phyloP scores from a whole-genome alignment of 2,329 filamentous ascomycete genomes.

The Neofusicoccum umdonicola region DNA sequence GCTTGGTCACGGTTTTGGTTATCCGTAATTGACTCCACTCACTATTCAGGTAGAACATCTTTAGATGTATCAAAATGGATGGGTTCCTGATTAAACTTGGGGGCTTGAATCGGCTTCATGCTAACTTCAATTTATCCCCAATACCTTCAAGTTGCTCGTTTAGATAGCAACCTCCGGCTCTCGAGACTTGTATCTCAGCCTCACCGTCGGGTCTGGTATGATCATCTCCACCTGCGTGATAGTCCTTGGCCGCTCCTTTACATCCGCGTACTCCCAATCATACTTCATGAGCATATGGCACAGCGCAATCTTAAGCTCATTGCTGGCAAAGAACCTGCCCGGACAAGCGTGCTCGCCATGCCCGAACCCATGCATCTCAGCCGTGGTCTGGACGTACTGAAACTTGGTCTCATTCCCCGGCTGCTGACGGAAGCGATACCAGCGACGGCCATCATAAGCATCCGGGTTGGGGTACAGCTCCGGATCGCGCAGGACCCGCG shows the following conservation, averaged over 20 bases:
- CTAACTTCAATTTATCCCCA: no score
- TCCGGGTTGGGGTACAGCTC: background rate
- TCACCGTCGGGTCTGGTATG: background rate
- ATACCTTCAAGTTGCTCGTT: no score
- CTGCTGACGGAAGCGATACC: slow-evolving; percentile 19
- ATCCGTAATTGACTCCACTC: no score
- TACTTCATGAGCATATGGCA: slow-evolving; percentile 15
- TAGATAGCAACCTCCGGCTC: background rate
- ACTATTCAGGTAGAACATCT: no score
- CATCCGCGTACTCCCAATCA: background rate
- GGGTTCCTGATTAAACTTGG: no score
- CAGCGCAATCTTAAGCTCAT: slow-evolving; percentile 35
- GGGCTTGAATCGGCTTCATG: no score
- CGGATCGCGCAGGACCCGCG: background rate
- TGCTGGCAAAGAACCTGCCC: slow-evolving; percentile 32
- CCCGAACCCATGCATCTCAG: slow-evolving; percentile 24
- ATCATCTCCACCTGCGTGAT: background rate
- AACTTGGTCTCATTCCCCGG: slow-evolving; percentile 20
- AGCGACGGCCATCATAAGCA: background rate
- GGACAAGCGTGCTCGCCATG: slow-evolving; percentile 34
- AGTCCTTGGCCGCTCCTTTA: background rate
- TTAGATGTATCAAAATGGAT: no score
- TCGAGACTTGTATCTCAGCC: background rate
- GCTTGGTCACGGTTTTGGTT: no score
- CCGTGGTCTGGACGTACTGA: slow-evolving; percentile 15